phyloP scores from a whole-genome alignment of 2,329 filamentous ascomycete species.

The Aspergillus ibericus region DNA sequence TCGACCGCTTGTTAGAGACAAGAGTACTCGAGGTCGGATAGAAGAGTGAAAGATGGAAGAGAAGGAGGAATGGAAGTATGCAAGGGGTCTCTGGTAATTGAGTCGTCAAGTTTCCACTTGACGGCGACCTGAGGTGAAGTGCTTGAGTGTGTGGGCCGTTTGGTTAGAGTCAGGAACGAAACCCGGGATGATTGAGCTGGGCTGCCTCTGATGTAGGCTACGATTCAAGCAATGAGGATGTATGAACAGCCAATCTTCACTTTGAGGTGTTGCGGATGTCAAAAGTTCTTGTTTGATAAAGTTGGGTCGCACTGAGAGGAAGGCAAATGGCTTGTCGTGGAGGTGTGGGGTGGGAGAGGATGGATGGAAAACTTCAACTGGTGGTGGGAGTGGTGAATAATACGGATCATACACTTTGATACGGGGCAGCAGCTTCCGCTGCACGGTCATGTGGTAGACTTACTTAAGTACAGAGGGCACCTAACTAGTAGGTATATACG shows the following conservation, averaged over 20 bases:
- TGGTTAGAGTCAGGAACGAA: neutral
- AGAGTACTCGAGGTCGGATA: neutral
- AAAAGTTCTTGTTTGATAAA: neutral
- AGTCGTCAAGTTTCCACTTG: neutral
- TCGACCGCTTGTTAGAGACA: neutral
- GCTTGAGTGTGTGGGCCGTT: neutral
- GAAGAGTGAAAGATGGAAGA: neutral
- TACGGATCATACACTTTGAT: neutral
- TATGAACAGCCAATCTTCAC: neutral
- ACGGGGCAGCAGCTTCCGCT: neutral
- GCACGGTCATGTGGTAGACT: neutral
- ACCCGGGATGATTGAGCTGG: neutral
- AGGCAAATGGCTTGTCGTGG: neutral
- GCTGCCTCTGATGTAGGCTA: neutral
- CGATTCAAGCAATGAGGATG: neutral
- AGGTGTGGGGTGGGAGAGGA: neutral
- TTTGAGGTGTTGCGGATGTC: neutral
- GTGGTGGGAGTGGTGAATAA: constrained; percentile 1
- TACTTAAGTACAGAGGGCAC: neutral
- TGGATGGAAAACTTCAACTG: constrained; percentile 4
- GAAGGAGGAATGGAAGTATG: neutral
- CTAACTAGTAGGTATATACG: neutral
- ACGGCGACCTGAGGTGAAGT: neutral
- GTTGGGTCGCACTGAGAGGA: neutral
- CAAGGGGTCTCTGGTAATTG: neutral